phyloP scores from a whole-genome alignment of 306 rosid species.

The Corylus americana region DNA sequence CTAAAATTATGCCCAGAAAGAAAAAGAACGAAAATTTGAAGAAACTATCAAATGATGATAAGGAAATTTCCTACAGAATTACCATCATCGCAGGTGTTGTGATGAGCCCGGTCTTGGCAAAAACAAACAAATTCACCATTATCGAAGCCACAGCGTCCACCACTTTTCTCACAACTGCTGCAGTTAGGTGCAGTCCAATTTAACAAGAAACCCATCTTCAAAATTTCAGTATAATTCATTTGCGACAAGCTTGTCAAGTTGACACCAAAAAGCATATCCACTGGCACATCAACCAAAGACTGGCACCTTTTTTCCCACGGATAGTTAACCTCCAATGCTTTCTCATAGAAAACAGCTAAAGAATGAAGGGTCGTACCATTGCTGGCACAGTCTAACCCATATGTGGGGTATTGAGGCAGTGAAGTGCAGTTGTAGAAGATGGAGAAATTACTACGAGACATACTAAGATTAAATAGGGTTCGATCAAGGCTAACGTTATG shows the following conservation, averaged over 20 bases:
- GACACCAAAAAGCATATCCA: slow-evolving; percentile 18
- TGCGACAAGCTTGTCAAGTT: slow-evolving; percentile 27
- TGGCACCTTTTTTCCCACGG: no score
- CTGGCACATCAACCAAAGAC: slow-evolving; percentile 43
- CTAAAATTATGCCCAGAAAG: neutral
- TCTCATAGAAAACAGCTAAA: slow-evolving; percentile 58
- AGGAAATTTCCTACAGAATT: slow-evolving; percentile 20
- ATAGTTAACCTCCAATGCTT: no score
- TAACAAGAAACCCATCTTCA: slow-evolving; percentile 67
- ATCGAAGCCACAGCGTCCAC: slow-evolving; percentile 62
- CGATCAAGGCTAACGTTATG: slow-evolving; percentile 49
- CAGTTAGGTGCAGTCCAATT: slow-evolving; percentile 61
- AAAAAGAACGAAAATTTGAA: neutral
- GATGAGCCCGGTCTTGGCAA: slow-evolving; percentile 52
- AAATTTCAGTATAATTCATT: slow-evolving; percentile 48
- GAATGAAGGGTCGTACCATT: slow-evolving; percentile 41
- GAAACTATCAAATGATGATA: slow-evolving; percentile 4
- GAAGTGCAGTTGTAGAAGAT: slow-evolving; percentile 60
- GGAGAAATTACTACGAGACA: slow-evolving; percentile 40
- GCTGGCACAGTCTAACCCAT: slow-evolving; percentile 44
- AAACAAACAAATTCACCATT: slow-evolving; percentile 43
- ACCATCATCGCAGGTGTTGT: slow-evolving; percentile 50
- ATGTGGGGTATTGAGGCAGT: slow-evolving; percentile 38
- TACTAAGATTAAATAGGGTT: slow-evolving; percentile 39
- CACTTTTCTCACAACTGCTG: slow-evolving; percentile 51